Evolutionary conservation across 148 eudicot genomes (phyloP), one percentile per base, ranked within the genome.

Genomic region (Persicaria maculosa): DNA sequence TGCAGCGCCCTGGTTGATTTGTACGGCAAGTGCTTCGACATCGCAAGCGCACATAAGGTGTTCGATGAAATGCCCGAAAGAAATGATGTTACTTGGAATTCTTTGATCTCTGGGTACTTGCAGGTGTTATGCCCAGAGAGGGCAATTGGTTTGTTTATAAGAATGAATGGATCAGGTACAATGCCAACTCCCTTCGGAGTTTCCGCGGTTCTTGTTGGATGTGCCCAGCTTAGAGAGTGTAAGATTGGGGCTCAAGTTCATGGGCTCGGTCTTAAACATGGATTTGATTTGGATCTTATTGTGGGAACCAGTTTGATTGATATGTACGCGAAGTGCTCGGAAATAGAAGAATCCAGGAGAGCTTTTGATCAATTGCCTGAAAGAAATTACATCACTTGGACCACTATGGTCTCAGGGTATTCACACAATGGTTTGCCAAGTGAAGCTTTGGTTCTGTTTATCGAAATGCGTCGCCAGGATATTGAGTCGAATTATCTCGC

Each of bases 11-110:
- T 88, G 65, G 76, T 85, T 36, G 83, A 78, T 72, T 50, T 88
- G 72, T 86, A 90, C 69, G 85, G 86, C 1, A 88, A 90, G 79
- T 85, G 83, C 50, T 71, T 81, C 12, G 58, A 59, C 4, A 73
- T 81, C 53, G 57, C 50, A 9, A 61, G 70, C 19, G 87, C 90
- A 0, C 84, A 79, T 1, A 70, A 74, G 8, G 3, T 90, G 85
- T 90, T 90, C 14, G 92, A 86, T 50, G 85, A 86, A 86, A 90
- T 85, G 90, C 78, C 79, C 77, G 12, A 75, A 0, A 79, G 88
- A 77, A 89, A 81, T 76, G 80, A 40, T 4, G 91, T 88, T 9
- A 71, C 90, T 74, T 90, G 91, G 88, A 88, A 83, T 74, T 79
- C 90, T 0, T 65, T 88, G 80, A 85, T 86, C 75, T 81, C 84